Evolutionary conservation across 257 asterid genomes (phyloP).

Genomic region (Solanum paucissectum): DNA sequence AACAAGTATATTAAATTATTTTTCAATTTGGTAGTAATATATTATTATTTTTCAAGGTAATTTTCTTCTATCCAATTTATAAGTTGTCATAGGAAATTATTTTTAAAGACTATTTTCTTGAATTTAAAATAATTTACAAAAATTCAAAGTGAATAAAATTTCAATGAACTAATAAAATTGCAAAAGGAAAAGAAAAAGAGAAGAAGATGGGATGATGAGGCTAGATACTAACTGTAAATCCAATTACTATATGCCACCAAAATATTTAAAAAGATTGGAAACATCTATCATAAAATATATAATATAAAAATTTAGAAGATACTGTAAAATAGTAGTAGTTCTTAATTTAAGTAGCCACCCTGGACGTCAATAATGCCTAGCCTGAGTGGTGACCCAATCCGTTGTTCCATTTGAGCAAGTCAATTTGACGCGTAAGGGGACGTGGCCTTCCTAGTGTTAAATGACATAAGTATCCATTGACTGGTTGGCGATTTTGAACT

Average conservation of each 20-base stretch:
- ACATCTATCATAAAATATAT: background rate
- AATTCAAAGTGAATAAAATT: background rate
- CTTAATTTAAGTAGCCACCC: background rate
- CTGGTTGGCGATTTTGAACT: background rate
- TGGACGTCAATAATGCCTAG: background rate
- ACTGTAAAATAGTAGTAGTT: background rate
- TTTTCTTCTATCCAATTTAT: too few relatives aligned
- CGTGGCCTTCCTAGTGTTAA: background rate
- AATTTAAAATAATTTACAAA: too few relatives aligned
- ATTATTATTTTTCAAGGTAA: background rate
- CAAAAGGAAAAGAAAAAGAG: background rate
- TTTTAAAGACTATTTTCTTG: too few relatives aligned
- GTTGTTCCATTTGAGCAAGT: conserved; percentile 23
- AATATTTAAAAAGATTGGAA: background rate
- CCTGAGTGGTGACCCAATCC: background rate
- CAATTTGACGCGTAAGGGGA: conserved; percentile 30
- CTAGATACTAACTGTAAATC: background rate
- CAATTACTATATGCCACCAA: background rate
- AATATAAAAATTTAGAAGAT: background rate
- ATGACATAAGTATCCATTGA: conserved; percentile 2
- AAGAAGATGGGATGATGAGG: background rate
- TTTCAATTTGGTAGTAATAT: background rate
- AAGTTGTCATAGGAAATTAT: too few relatives aligned
- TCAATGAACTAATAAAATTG: background rate
- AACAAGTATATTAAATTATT: too few relatives aligned